A percentile compares a stretch with the other conserved stretches of the same genome.
Evolutionary conservation across 2,329 filamentous ascomycete species (phyloP).

Genomic region (Plectosphaerella plurivora): DNA sequence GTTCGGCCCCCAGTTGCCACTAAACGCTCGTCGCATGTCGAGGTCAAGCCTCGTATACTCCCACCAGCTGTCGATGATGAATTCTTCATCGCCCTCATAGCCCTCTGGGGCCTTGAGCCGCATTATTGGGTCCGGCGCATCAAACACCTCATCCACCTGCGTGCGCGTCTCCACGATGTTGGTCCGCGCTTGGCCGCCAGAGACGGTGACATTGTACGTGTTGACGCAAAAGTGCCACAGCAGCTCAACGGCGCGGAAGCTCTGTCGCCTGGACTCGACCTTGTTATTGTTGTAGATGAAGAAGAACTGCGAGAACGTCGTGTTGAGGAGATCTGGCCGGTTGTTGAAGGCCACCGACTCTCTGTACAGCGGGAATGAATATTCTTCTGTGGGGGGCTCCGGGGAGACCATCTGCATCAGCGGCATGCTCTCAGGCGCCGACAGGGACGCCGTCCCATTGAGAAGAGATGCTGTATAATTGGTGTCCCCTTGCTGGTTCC

Average conservation of each 20-base stretch:
- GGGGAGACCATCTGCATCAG: background rate
- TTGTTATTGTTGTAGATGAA: background rate
- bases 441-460: background rate
- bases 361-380: background rate
- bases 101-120: too few relatives aligned
- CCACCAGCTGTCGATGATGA: too few relatives aligned
- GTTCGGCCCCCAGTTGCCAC: too few relatives aligned
- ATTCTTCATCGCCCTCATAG: too few relatives aligned
- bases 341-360: background rate
- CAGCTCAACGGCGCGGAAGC: slow-evolving; percentile 7
- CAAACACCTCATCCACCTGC: background rate
- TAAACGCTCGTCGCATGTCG: too few relatives aligned
- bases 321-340: background rate
- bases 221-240: slow-evolving; percentile 12
- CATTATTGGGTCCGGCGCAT: too few relatives aligned
- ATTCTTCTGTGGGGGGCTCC: background rate
- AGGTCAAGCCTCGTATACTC: too few relatives aligned
- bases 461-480: background rate
- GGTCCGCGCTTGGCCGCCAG: background rate
- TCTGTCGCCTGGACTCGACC: background rate
- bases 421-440: background rate
- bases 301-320: slow-evolving; percentile 5
- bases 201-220: slow-evolving; percentile 6
- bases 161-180: background rate
- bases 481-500: too few relatives aligned